Conservation (phyloP, 768 basidiomycete species). For the Tulasnella sp. region DNA sequence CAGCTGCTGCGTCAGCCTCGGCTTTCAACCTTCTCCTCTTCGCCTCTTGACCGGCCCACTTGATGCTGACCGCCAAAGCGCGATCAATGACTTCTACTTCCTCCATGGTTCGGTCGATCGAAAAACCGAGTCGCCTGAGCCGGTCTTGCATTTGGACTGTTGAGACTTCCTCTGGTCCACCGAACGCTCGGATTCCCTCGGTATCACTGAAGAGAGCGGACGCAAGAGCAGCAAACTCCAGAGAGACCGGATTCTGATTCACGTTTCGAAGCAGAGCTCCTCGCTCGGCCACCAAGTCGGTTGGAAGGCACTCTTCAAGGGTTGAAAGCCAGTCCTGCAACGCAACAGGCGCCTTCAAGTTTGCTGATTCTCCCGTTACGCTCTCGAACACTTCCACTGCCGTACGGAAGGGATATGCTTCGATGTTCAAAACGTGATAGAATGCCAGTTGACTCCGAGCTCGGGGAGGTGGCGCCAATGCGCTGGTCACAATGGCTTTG, state of each 20-base stretch:
- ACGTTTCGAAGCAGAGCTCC: neutral
- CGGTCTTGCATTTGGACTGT: conserved; percentile 31
- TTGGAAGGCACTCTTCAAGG: neutral
- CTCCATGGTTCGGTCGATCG: neutral
- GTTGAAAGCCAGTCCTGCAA: conserved; percentile 3
- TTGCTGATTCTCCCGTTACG: conserved; percentile 16
- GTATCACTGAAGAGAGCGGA: neutral
- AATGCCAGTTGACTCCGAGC: conserved; percentile 21
- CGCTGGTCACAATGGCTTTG: conserved; percentile 19
- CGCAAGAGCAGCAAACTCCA: neutral
- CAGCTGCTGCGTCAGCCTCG: neutral
- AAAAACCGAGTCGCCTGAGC: conserved; percentile 6
- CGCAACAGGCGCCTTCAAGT: neutral
- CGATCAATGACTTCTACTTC: neutral
- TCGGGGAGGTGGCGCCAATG: neutral
- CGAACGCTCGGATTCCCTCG: neutral
- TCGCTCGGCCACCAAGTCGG: neutral
- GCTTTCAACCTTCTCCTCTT: conserved; percentile 9
- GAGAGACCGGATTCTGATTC: neutral
- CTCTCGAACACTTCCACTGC: conserved; percentile 22
- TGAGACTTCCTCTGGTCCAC: conserved; percentile 21
- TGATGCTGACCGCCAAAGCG: conserved; percentile 21
- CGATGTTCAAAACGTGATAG: conserved; percentile 28
- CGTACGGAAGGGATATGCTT: conserved; percentile 11
- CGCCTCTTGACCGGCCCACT: conserved; percentile 10